Evolutionary conservation across 2,329 filamentous ascomycete genomes (phyloP), one percentile per base, ranked within the genome.

Genomic region (Ramularia collo-cygni): DNA sequence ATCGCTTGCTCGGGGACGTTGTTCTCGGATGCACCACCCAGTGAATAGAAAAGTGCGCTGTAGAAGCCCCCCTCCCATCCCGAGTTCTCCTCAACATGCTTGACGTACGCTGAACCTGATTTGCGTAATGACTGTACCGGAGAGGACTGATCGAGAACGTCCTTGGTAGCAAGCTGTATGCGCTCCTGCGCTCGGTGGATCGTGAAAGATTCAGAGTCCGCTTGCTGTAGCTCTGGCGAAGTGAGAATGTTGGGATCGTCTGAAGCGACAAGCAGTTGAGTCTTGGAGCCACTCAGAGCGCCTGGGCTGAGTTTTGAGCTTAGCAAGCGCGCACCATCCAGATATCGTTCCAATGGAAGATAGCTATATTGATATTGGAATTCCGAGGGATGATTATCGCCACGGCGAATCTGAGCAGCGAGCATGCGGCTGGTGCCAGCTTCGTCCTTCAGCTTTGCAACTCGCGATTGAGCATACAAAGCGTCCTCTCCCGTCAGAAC

Each of bases 31-130:
- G 38, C 43, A 14, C 37, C 36, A 3, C 84, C 87, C 1, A 93
- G 69, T 36, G 79, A 82, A 77, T 83, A 89, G 63, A 93, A 93
- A 64, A 92, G 81, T 53, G 78, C 75, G 10, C 76, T 74, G 63
- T 83, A 93, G 68, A 93, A 94, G 1, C 87, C 87, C 13, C 87
- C 86, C 60, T 93, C 86, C 86, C 86, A 93, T 19, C 86, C 87
- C 28, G 85, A 79, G 1, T 80, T 76, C 57, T 88, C 81, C 43
- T 88, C 84, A 26, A 84, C 73, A 58, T 84, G 85, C 52, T 75
- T 77, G 49, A 74, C 72, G 57, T 83, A 76, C 5, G 73, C 66
- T 8, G 66, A 64, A 16, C 64, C 64, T 44, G 76, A 64, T 3
- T 63, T 58, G 8, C 56, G 56, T 7, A 56, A 27, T 4, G 52